Base-by-base conservation (phyloP, 2,329 filamentous ascomycete genomes). In the Pyricularia sp. region DNA sequence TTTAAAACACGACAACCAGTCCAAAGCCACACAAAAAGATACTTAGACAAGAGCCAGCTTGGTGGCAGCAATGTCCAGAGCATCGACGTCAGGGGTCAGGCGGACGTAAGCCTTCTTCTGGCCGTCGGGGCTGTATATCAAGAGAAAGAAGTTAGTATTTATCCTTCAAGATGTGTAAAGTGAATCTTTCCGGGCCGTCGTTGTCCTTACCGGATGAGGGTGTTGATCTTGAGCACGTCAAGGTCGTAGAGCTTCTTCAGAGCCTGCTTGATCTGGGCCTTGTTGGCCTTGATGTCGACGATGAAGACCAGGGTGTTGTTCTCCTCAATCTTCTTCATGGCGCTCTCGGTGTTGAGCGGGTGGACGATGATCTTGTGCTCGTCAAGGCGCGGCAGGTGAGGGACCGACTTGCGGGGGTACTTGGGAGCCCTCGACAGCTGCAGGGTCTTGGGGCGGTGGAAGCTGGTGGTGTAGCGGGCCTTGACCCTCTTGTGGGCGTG, bases 291-390 rank as follows among this genome's bases (percentile, higher is more conserved):
- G 83, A 94, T 85, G 77, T 97, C 92, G 79, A 96, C 93, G 77
- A 97, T 97, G 88, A 97, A 97, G 81, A 97, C 93, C 68, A 99
- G 90, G 76, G 95, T 99, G 90, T 99, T 99, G 90, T 99, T 94
- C 91, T 99, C 95, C 88, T 99, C 95, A 77, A 99, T 97, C 92
- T 97, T 79, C 93, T 99, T 99, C 94, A 99, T 98, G 79, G 96
- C 95, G 80, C 91, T 95, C 91, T 99, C 95, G 71, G 95, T 99
- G 91, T 99, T 99, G 80, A 99, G 89, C 75, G 95, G 95, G 90
- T 97, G 93, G 80, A 98, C 87, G 82, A 99, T 91, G 82, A 98
- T 88, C 90, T 97, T 97, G 89, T 94, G 92, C 85, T 94, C 92
- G 85, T 99, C 95, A 79, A 99, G 92, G 77, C 93, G 92, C 77